Evolutionary conservation across 1,139 yeast species (phyloP).

Genomic region (Diutina pseudorugosa): DNA sequence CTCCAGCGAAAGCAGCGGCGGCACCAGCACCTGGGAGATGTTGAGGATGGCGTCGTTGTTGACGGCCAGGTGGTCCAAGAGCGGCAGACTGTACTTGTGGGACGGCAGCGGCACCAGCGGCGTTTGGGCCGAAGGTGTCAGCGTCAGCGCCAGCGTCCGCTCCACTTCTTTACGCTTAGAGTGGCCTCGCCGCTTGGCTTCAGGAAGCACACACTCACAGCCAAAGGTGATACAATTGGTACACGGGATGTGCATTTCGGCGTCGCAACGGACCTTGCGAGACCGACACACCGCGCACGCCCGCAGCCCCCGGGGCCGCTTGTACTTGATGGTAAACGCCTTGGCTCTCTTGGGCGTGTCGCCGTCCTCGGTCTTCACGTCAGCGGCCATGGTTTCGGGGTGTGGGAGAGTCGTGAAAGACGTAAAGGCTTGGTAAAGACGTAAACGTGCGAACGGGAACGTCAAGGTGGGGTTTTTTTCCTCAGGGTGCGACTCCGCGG

Average conservation of each 20-base stretch:
- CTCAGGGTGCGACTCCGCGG: background rate
- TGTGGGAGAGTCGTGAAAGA: background rate
- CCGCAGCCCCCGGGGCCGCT: slow-evolving; percentile 38
- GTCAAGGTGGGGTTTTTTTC: background rate
- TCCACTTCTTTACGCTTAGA: slow-evolving; percentile 10
- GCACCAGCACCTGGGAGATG: slow-evolving; percentile 31
- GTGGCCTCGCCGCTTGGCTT: slow-evolving; percentile 35
- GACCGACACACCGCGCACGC: slow-evolving; percentile 54
- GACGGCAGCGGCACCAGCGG: background rate
- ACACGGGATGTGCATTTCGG: slow-evolving; percentile 60
- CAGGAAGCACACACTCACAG: slow-evolving; percentile 42
- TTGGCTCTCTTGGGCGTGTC: slow-evolving; percentile 24
- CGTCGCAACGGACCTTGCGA: slow-evolving; percentile 65
- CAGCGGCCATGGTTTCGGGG: background rate
- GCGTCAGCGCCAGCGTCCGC: background rate
- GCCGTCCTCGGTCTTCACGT: background rate
- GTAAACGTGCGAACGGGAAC: background rate
- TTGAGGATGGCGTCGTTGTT: slow-evolving; percentile 30
- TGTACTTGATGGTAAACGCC: slow-evolving; percentile 38
- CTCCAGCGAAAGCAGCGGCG: slow-evolving; percentile 32
- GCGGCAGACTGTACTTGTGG: background rate
- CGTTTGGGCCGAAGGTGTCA: too few species aligned
- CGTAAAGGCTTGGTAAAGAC: too few species aligned
- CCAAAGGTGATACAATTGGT: slow-evolving; percentile 70
- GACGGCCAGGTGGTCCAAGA: slow-evolving; percentile 1